Evolutionary conservation across 148 eudicot genomes (phyloP).

Genomic region (Persicaria maculosa): DNA sequence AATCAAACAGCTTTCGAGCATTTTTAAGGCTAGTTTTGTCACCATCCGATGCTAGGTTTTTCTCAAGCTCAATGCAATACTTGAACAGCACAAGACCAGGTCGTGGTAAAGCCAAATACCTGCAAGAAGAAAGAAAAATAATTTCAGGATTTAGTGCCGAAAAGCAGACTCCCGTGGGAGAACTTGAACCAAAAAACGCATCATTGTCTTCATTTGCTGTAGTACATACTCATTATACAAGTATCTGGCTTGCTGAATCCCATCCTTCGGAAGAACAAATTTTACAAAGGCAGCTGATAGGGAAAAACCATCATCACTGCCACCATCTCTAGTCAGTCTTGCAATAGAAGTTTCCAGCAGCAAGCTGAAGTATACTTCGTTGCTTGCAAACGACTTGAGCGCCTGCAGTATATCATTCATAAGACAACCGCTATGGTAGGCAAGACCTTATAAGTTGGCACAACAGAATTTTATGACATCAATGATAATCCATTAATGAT

Average conservation of each 20-base stretch:
- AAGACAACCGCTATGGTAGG: neutral
- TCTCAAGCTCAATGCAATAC: constrained; percentile 65
- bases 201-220: neutral
- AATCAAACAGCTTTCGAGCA: constrained; percentile 57
- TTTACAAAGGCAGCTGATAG: constrained; percentile 58
- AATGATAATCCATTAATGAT: neutral
- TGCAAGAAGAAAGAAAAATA: constrained; percentile 20
- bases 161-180: neutral
- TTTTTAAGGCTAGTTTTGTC: constrained; percentile 40
- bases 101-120: constrained; percentile 58
- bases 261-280: constrained; percentile 43
- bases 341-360: constrained; percentile 53
- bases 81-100: constrained; percentile 59
- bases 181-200: neutral
- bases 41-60: constrained; percentile 44
- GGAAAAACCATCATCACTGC: constrained; percentile 68
- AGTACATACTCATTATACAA: constrained; percentile 59
- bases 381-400: constrained; percentile 46
- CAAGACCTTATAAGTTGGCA: no score
- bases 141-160: neutral
- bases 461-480: neutral
- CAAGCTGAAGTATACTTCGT: constrained; percentile 41
- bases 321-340: constrained; percentile 66
- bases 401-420: constrained; percentile 39
- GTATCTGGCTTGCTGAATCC: constrained; percentile 64